Evolutionary conservation across 2,329 filamentous ascomycete species (phyloP), one percentile per base, ranked within the genome.

Genomic region (Sarocladium brachiariae): DNA sequence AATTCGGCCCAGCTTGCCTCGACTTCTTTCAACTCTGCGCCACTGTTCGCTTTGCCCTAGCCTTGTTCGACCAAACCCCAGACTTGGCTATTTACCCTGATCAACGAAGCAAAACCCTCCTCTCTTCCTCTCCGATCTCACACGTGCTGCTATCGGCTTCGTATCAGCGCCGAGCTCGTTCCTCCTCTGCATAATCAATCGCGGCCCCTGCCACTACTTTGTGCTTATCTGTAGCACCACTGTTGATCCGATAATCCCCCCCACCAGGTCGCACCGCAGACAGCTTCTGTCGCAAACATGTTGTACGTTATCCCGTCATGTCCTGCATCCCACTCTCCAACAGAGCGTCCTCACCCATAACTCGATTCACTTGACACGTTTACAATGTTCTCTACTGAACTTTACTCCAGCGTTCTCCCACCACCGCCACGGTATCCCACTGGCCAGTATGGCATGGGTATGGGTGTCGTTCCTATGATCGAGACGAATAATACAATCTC

Each of bases 401-500:
- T 53, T 33, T 56, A 45, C 58, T 25, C 39, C n/a, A 90, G 87
- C 70, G 89, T 95, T 59, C 78, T 96, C 60, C 89, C 91, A 53
- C 91, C 90, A 55, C 89, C 88, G 54, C 84, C 87, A 53, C 83
- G 90, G 67, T 96, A 95, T 73, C 86, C 88, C 51, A 80, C 82
- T 57, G 77, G 81, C 61, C 82, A 84, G 56, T 87, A 87, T 72
- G 84, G 85, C 59, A 81, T 81, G 56, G 81, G 81, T 57, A 79
- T 83, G 61, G 83, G 83, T 65, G 76, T 82, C 49, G 75, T 81
- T 33, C 85, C 87, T 33, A 81, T 95, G 67, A 86, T 96, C 62
- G 93, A 99, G 76, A 96, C 92, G 50, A 95, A 93, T 69, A 99
- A 97, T 65, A 86, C 83, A 34, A 73, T 99, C 54, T 82, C 81